These are phyloP conservation scores for Apophysomyces sp. DNA, from an alignment of 371 early-diverging fungal species.

Conservation along the genomic window DNA sequence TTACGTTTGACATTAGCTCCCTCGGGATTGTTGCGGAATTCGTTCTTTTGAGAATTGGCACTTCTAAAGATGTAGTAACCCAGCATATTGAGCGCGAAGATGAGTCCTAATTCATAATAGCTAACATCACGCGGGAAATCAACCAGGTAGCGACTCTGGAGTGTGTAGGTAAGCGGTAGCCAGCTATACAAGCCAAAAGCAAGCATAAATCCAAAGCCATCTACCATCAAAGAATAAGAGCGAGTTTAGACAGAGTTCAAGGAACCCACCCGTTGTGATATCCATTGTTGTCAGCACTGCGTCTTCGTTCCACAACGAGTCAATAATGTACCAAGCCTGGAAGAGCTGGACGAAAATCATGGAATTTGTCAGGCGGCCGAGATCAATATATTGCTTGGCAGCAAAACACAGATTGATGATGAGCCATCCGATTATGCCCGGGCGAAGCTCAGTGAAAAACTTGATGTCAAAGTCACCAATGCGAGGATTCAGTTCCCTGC, in stretches of 20 bases:
- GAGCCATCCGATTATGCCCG: slow-evolving; percentile 87
- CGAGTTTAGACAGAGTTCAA: too few relatives aligned
- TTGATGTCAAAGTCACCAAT: slow-evolving; percentile 87
- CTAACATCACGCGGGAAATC: slow-evolving; percentile 64
- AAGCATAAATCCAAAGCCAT: slow-evolving; percentile 96
- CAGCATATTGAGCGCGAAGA: slow-evolving; percentile 60
- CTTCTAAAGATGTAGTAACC: slow-evolving; percentile 88
- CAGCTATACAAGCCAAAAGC: slow-evolving; percentile 86
- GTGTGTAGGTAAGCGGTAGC: slow-evolving; percentile 90
- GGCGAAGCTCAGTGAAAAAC: slow-evolving; percentile 90
- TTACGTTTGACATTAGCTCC: slow-evolving; percentile 65
- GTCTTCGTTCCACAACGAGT: slow-evolving; percentile 80
- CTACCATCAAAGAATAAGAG: slow-evolving; percentile 25
- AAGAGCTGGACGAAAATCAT: slow-evolving; percentile 75
- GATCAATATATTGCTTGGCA: slow-evolving; percentile 71
- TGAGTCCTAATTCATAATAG: slow-evolving; percentile 37
- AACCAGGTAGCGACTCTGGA: slow-evolving; percentile 89
- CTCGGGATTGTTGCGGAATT: slow-evolving; percentile 78
- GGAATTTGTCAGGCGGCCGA: slow-evolving; percentile 72
- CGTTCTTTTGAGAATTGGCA: slow-evolving; percentile 91
- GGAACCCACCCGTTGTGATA: slow-evolving; percentile 67
- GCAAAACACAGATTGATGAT: slow-evolving; percentile 76
- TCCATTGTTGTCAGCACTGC: slow-evolving; percentile 95
- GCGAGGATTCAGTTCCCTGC: slow-evolving; percentile 88
- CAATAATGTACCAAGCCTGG: slow-evolving; percentile 83